These are phyloP conservation scores for Trypanosoma grayi DNA, from an alignment of 208 protist species.

Conservation along the genomic window DNA sequence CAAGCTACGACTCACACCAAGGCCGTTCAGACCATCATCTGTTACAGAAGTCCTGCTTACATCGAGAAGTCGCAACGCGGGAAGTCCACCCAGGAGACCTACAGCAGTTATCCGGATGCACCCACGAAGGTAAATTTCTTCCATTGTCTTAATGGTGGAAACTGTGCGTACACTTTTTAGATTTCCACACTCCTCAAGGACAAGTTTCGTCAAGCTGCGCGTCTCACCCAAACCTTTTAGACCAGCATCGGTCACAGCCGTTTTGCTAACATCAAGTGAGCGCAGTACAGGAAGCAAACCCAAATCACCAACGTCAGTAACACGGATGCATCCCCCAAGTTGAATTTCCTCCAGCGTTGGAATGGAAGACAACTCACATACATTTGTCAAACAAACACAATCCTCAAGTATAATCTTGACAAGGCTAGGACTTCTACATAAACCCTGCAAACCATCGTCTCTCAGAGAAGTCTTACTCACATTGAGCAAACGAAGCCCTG, in stretches of 20 bases:
- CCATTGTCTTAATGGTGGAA: constrained; percentile 1
- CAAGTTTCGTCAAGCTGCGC: neutral
- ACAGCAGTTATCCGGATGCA: neutral
- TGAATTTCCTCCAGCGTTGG: neutral
- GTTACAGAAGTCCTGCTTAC: constrained; percentile 2
- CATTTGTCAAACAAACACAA: constrained; percentile 1
- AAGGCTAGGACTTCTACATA: neutral
- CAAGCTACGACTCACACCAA: neutral
- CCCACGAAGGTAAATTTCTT: neutral
- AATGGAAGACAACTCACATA: neutral
- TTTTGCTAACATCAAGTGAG: neutral
- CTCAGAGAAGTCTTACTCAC: neutral
- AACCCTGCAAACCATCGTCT: neutral
- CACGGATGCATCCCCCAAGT: neutral
- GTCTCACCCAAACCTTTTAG: neutral
- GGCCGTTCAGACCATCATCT: neutral
- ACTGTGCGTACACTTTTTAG: constrained; percentile 1
- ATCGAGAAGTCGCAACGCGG: neutral
- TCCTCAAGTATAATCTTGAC: neutral
- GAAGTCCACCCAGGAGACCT: constrained; percentile 1
- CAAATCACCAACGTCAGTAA: neutral
- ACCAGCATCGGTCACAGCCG: neutral
- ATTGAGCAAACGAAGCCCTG: neutral
- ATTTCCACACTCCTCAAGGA: neutral
- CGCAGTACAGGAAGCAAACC: neutral